Percentiles rank a stretch among this genome's conserved stretches.
phyloP scores from a whole-genome alignment of 768 basidiomycete species.

The Tricholoma terreum region DNA sequence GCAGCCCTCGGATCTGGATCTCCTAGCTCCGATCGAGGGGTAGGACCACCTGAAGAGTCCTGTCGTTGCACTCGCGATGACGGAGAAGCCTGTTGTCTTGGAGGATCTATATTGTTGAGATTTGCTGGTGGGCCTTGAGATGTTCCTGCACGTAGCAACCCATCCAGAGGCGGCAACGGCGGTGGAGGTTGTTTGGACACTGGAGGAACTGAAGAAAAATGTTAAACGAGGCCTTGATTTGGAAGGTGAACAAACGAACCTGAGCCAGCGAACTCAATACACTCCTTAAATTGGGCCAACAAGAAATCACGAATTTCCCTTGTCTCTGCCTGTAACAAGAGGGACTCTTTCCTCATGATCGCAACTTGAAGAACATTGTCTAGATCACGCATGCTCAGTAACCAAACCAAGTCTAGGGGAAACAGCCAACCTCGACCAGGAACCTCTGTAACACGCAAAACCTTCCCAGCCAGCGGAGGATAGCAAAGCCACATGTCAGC shows the following conservation, averaged over 20 bases:
- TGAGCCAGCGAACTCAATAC: constrained; percentile 74
- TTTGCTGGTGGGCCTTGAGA: not conserved
- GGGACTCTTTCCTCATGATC: constrained; percentile 85
- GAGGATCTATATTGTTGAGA: constrained; percentile 8
- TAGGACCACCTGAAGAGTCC: not conserved
- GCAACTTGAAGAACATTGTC: constrained; percentile 72
- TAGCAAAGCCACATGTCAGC: constrained; percentile 92
- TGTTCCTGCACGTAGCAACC: constrained; percentile 21
- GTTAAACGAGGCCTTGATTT: constrained; percentile 3
- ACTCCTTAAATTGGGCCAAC: constrained; percentile 71
- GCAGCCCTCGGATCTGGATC: constrained; percentile 14
- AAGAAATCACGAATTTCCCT: constrained; percentile 57
- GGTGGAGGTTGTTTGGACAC: constrained; percentile 64
- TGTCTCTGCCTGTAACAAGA: constrained; percentile 65
- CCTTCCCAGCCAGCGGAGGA: constrained; percentile 94
- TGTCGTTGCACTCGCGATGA: constrained; percentile 5
- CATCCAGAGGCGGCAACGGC: constrained; percentile 53
- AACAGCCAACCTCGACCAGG: constrained; percentile 52
- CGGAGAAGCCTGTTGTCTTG: constrained; percentile 5
- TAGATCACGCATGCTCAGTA: constrained; percentile 25
- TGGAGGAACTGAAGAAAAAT: constrained; percentile 43
- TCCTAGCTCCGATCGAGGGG: constrained; percentile 11
- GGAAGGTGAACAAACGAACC: constrained; percentile 47
- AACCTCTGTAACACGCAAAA: constrained; percentile 67
- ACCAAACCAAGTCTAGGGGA: not conserved